Evolutionary conservation across 139 green algal species (phyloP).

Genomic region (Chlorella sorokiniana): DNA sequence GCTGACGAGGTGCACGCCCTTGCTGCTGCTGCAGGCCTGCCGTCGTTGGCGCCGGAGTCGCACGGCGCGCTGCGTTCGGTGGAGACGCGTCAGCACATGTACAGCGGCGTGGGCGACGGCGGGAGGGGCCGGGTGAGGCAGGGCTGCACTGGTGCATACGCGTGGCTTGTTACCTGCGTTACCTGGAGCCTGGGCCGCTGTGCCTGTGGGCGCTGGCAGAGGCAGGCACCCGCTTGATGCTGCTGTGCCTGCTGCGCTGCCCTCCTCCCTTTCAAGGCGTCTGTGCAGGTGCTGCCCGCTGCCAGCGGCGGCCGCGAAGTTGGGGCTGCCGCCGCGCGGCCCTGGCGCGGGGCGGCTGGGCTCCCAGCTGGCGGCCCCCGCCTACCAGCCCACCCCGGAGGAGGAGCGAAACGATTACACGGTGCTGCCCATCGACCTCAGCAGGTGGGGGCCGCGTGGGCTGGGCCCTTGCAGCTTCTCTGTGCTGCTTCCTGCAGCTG

Average conservation of each 20-base stretch:
- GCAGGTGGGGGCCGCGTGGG: too few relatives aligned
- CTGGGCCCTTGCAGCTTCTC: too few relatives aligned
- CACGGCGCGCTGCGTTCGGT: conserved; percentile 18
- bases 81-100: conserved; percentile 14
- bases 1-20: background rate
- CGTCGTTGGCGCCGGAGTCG: conserved; percentile 19
- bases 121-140: background rate
- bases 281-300: too few relatives aligned
- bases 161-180: too few relatives aligned
- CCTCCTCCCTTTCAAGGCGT: too few relatives aligned
- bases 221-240: too few relatives aligned
- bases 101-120: background rate
- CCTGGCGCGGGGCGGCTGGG: background rate
- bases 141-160: too few relatives aligned
- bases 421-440: conserved; percentile 33
- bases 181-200: too few relatives aligned
- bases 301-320: background rate
- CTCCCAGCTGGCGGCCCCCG: too few relatives aligned
- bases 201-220: too few relatives aligned
- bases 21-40: background rate
- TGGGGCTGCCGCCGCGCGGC: background rate
- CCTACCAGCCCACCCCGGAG: background rate
- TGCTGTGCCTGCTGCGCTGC: too few relatives aligned
- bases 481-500: too few relatives aligned
- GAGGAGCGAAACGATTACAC: conserved; percentile 46